These are phyloP conservation scores for Phytophthora sp. DNA, from an alignment of 352 stramenopile species.

Conservation along the genomic window DNA sequence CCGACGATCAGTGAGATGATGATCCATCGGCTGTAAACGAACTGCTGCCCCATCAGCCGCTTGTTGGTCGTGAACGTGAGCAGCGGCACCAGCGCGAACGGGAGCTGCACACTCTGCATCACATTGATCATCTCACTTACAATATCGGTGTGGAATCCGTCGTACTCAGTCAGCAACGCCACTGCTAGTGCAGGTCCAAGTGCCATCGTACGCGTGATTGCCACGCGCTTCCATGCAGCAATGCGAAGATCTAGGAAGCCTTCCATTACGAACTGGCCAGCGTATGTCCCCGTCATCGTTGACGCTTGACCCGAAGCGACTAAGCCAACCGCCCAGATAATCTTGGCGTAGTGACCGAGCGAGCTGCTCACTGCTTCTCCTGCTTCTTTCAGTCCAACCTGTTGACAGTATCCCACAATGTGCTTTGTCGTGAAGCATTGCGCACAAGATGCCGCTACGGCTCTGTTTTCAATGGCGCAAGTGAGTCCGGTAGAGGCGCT, in stretches of 20 bases:
- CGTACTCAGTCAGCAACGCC: slow-evolving; percentile 51
- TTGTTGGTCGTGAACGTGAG: slow-evolving; percentile 73
- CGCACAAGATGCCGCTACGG: slow-evolving; percentile 27
- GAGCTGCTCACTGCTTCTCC: slow-evolving; percentile 68
- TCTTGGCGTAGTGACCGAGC: slow-evolving; percentile 64
- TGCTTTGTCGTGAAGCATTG: slow-evolving; percentile 48
- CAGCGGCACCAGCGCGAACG: slow-evolving; percentile 86
- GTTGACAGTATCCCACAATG: slow-evolving; percentile 67
- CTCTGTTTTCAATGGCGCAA: slow-evolving; percentile 40
- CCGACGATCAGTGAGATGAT: slow-evolving; percentile 44
- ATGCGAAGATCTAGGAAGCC: slow-evolving; percentile 91
- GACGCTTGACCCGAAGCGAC: slow-evolving; percentile 90
- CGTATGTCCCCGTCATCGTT: slow-evolving; percentile 95
- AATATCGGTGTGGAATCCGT: slow-evolving; percentile 43
- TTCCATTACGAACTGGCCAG: slow-evolving; percentile 96
- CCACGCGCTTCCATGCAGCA: slow-evolving; percentile 79
- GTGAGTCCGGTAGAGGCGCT: slow-evolving; percentile 53
- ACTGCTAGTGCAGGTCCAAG: slow-evolving; percentile 81
- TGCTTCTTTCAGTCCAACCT: slow-evolving; percentile 78
- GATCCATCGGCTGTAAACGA: slow-evolving; percentile 33
- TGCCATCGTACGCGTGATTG: slow-evolving; percentile 87
- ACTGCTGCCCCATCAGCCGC: slow-evolving; percentile 64
- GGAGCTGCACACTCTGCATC: slow-evolving; percentile 88
- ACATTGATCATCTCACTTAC: slow-evolving; percentile 84
- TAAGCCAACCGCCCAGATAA: slow-evolving; percentile 91